Evolutionary conservation across 164 flowering plant genomes (phyloP), one percentile per base, ranked within the genome.

Genomic region (Magnolia sinica): DNA sequence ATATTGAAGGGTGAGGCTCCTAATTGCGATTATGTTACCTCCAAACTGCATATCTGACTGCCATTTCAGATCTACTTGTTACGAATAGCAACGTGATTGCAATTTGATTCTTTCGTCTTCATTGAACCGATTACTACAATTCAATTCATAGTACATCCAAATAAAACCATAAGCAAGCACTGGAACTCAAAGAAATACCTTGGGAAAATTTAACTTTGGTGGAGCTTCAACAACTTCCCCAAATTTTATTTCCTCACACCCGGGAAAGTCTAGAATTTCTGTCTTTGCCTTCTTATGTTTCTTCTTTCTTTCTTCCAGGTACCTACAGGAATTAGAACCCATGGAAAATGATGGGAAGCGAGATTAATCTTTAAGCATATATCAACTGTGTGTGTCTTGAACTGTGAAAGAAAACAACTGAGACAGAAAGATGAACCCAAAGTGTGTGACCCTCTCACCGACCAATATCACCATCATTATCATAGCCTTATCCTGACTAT

Each of bases 141-240:
- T 55, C 61, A 55, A 16, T 8, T 16, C 13, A 55, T 55, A 11
- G 18, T 55, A 11, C 61, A 10, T 55, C 71, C 71, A 29, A 14
- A 68, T 2, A 13, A 13, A 65, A 29, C 19, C 29, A 18, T 68
- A 2, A 10, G 67, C 72, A 14, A 74, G 59, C 64, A 75, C 14
- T 50, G 55, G 18, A 73, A 52, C 23, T 20, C 8, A 11, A 69
- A 18, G 27, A 72, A 72, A 31, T 86, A 91, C 96, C 97, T 93
- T 93, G 0, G 98, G 97, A 81, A 91, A 75, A 50, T 82, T 76
- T 50, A 76, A 78, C 79, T 94, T 94, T 59, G 94, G 98, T 14
- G 99, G 99, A 76, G 98, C 97, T 86, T 91, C 70, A 78, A 94
- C 99, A 64, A 96, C 85, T 0, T 96, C 98, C 58, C 98, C 98